Evolutionary conservation across 2,329 filamentous ascomycete genomes (phyloP), one percentile per base, ranked within the genome.

Genomic region (Colletotrichum neosansevieriae): DNA sequence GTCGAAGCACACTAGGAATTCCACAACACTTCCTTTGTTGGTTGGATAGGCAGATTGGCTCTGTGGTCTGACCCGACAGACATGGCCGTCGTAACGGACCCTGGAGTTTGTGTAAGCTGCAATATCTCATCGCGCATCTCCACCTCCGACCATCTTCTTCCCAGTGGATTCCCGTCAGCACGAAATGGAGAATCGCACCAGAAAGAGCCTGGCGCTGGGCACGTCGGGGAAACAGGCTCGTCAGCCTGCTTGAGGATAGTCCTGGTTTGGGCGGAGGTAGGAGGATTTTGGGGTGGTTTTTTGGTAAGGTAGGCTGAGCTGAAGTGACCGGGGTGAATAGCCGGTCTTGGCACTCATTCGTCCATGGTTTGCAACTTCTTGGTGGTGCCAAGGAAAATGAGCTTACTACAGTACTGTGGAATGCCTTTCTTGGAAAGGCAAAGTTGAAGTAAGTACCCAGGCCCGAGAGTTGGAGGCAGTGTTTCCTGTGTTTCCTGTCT

Each of bases 51-150:
- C 45, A 17, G 24, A 29, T 29, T 29, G 29, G 29, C 29, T 29
- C 29, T 29, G 53, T 4, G 24, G 53, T 29, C 53, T 44, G 53
- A 57, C 36, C 53, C 32, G 53, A 44, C 15, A 12, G 4, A 15
- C 53, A 9, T 40, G 17, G 53, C 53, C 53, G 29, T 6, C 53
- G 32, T 57, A 19, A 36, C 53, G 53, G 32, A 54, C 24, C 34
- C 11, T 32, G 32, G 24, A 47, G 17, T 29, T 29, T 29, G 29
- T 29, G 29, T 7, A 29, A 29, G 60, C 6, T 63, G 56, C 9
- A 49, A 15, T 38, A 24, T 50, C 19, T 36, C 29, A 3, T 44
- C 50, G 12, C 21, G 42, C 24, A 53, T 2, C 21, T 19, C 10
- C 6, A 50, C 38, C 47, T 51, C 9, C 36, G 11, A 15, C 13